Base-by-base conservation (phyloP, 352 stramenopile species). In the Globisporangium okanoganense region DNA sequence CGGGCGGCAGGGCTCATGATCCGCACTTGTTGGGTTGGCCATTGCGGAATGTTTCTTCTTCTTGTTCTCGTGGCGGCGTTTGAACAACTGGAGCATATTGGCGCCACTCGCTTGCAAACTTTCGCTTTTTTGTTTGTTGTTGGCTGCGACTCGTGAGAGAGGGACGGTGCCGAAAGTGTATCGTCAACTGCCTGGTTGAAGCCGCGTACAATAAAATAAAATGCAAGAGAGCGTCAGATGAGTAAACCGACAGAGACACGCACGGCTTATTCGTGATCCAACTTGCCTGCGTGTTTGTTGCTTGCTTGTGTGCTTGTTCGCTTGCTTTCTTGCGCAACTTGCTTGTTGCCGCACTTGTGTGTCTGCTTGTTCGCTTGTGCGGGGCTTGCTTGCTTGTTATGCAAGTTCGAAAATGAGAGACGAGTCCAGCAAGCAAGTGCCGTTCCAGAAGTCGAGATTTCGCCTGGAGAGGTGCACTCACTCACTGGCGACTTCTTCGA, bases 71-170 rank as follows among this genome's bases (percentile, higher is more conserved):
- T 60, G 44, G 56, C 35, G 56, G 47, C 47, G 48, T 44, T 51
- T 57, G 41, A 66, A 43, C 29, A 66, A 66, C 51, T 67, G 61
- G 47, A 43, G 45, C 54, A 67, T 62, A 18, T 29, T 57, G 10
- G n/a, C 8, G 53, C n/a, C n/a, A n/a, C n/a, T n/a, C n/a, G n/a
- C n/a, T n/a, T n/a, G n/a, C 43, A 18, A 18, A 27, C 13, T 24
- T 10, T 14, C n/a, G n/a, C n/a, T n/a, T n/a, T n/a, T n/a, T n/a
- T n/a, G n/a, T n/a, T 25, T 27, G 8, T 45, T 10, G 40, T 33
- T 33, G 40, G 18, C n/a, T 2, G 8, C 13, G 5, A 12, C 18
- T 47, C 18, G 40, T 47, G 40, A 24, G 40, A 47, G n/a, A 47
- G 40, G 18, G 40, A 9, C 12, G 12, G 36, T 43, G 36, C 18